Conservation (phyloP, 2,329 filamentous ascomycete genomes). For the Xylaria polymorpha region DNA sequence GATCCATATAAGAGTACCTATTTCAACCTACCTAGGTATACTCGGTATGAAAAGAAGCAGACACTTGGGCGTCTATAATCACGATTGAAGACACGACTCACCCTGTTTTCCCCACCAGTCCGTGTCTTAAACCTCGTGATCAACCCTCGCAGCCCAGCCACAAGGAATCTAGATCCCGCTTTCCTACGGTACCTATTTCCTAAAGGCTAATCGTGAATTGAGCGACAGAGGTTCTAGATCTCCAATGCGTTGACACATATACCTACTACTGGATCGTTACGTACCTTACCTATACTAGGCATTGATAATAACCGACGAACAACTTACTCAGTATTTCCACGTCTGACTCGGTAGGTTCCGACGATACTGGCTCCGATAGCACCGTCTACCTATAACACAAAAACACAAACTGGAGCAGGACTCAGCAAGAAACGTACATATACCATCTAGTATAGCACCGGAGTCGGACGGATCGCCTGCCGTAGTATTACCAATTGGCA, state of each 20-base stretch:
- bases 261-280: no score
- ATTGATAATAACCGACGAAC: neutral
- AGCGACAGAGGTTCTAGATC: neutral
- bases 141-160: slow-evolving; percentile 4
- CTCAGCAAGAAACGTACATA: neutral
- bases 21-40: neutral
- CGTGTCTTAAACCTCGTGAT: slow-evolving; percentile 5
- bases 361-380: neutral
- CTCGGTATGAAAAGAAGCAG: neutral
- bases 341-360: slow-evolving; percentile 17
- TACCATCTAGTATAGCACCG: no score
- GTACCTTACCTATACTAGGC: neutral
- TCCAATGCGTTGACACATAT: neutral
- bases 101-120: slow-evolving; percentile 1
- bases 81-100: slow-evolving; percentile 5
- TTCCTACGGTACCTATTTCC: neutral
- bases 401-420: neutral
- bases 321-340: neutral
- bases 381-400: neutral
- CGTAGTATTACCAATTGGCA: slow-evolving; percentile 34
- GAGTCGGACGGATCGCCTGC: neutral
- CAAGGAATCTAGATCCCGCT: slow-evolving; percentile 1
- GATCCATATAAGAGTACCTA: neutral
- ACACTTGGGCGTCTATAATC: neutral
- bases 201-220: neutral